Evolutionary conservation across 2,329 filamentous ascomycete genomes (phyloP), one percentile per base, ranked within the genome.

Genomic region (Neonectria sp.): DNA sequence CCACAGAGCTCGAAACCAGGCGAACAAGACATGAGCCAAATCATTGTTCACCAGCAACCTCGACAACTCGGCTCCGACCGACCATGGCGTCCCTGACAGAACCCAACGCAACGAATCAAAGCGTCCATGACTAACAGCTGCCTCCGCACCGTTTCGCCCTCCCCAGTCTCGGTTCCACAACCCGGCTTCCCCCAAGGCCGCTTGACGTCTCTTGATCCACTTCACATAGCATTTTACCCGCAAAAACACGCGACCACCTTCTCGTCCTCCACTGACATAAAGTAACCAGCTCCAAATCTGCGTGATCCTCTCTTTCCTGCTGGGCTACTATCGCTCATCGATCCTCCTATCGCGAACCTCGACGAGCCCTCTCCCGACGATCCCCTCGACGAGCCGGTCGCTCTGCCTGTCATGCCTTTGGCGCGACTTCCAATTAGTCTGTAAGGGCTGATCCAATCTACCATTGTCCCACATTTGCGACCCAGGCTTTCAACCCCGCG

Each of bases 161-260:
- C 69, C 64, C 71, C 68, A 75, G 65, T 68, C 70, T 60, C 46
- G 68, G 72, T 73, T 71, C 74, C 74, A 76, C 74, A 75, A 69
- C 71, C 74, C 71, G 68, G 70, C 49, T 67, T 63, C 69, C 70
- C 73, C 71, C 63, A 73, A 75, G 55, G 59, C 65, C 68, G 71
- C 73, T 71, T 67, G 65, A 70, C 63, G 59, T 71, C 63, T 58
- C 61, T 69, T 63, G 73, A 68, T 76, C 73, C 73, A 76, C 73
- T 65, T 63, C 37, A 55, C 68, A 69, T 66, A 63, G 61, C 67
- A 67, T 74, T 74, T 74, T 75, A 69, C 65, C 73, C 72, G 73
- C 73, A 74, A 73, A 75, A 75, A 75, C 72, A 75, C 65, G 73
- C 73, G 73, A 76, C 72, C 67, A 66, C 52, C 55, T 70, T 58